Base-by-base conservation (phyloP, 768 basidiomycete species). In the Auricularia auricula-judae region DNA sequence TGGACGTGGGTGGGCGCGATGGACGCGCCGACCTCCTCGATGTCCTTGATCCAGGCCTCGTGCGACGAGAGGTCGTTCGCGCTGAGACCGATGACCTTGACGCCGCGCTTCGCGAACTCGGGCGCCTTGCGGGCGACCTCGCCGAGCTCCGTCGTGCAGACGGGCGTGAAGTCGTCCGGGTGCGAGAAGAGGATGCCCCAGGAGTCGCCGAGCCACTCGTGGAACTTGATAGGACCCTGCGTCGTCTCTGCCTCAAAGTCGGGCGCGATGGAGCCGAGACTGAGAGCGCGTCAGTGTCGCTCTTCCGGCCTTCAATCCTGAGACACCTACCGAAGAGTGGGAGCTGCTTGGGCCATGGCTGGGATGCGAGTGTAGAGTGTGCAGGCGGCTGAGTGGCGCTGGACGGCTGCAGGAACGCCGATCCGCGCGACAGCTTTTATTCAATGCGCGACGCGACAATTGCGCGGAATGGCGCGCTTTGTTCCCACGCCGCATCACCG, bases 81-180 rank as follows among this genome's bases (percentile, higher is more conserved):
- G 53, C 91, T 93, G 66, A 98, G 85, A 47, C 93, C 93, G 67
- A 95, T 93, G 67, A 96, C 82, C 78, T 98, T 98, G 72, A 98
- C 93, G 68, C 86, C 84, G 66, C 97, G 88, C 72, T 87, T 85
- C 61, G 78, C 80, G 74, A 98, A 99, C 75, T 98, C 95, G 16
- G 79, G 79, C 12, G 85, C 82, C 66, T 91, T 89, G 67, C 92
- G 87, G 61, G 97, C 89, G 54, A 97, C 94, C 74, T 97, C 96
- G 62, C 92, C 94, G 43, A 98, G 88, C 79, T 98, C 97, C 63
- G 97, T 99, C 60, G 97, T 95, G 83, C 91, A 94, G 62, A 95
- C 88, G 61, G 90, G 89, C n/a, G 89, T 91, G 73, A 93, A 93
- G 72, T 93, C 89, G 54, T 89, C 94, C 0, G 93, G 93, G 76